Percentiles rank a stretch among this genome's conserved stretches.
Evolutionary conservation across 108 stramenopile genomes (phyloP).

Genomic region (Cyclotella cryptica): DNA sequence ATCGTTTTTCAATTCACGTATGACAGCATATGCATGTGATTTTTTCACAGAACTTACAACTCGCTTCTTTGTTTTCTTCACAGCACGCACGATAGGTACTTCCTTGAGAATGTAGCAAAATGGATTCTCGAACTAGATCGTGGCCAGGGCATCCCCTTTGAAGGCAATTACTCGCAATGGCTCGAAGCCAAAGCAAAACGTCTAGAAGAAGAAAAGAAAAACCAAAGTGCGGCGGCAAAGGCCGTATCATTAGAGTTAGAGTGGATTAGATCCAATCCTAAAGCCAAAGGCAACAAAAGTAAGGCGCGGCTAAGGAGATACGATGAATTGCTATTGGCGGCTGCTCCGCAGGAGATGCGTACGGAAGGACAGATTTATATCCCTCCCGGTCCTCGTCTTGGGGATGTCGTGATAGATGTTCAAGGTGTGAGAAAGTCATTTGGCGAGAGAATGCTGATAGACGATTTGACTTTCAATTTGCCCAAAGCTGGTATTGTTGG

Average conservation of each 20-base stretch:
- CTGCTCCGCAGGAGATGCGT: slow-evolving; percentile 77
- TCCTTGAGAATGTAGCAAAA: slow-evolving; percentile 93
- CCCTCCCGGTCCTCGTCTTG: slow-evolving; percentile 93
- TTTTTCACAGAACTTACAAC: slow-evolving; percentile 27
- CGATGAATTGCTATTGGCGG: slow-evolving; percentile 87
- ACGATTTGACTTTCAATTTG: slow-evolving; percentile 86
- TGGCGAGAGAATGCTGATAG: slow-evolving; percentile 84
- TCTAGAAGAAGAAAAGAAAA: slow-evolving; percentile 86
- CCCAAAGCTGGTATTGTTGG: slow-evolving; percentile 94
- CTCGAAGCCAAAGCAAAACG: slow-evolving; percentile 91
- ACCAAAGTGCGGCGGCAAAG: slow-evolving; percentile 78
- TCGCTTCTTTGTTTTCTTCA: too few relatives aligned
- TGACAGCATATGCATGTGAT: too few relatives aligned
- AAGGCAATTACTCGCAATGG: slow-evolving; percentile 96
- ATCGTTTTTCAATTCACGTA: slow-evolving; percentile 92
- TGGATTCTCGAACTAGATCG: slow-evolving; percentile 98
- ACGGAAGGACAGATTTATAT: slow-evolving; percentile 93
- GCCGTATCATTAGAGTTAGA: slow-evolving; percentile 87
- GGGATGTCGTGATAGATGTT: slow-evolving; percentile 88
- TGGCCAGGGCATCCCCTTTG: slow-evolving; percentile 92
- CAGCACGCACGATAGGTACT: slow-evolving; percentile 89
- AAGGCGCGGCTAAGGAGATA: slow-evolving; percentile 93
- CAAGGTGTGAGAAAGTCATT: slow-evolving; percentile 76
- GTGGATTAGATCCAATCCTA: slow-evolving; percentile 92
- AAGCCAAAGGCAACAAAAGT: slow-evolving; percentile 89